These are phyloP conservation scores for Balamuthia mandrillaris DNA, from an alignment of 208 protist genomes.

Conservation along the genomic window DNA sequence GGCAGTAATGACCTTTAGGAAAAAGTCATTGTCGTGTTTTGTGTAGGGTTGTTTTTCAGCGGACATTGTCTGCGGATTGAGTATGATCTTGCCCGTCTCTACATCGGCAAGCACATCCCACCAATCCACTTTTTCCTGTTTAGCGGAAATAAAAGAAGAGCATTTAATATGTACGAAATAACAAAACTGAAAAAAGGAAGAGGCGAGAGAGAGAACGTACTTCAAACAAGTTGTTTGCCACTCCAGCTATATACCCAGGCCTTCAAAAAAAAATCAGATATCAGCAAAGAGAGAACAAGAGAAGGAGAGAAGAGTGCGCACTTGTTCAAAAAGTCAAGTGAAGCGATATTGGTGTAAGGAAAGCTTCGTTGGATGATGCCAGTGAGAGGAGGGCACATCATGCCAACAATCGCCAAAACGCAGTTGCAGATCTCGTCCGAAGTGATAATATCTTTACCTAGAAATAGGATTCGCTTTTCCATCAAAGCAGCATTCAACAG, in stretches of 20 bases:
- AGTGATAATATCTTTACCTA: slow-evolving; percentile 53
- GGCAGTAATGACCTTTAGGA: not conserved
- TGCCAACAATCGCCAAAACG: slow-evolving; percentile 54
- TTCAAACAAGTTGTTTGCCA: slow-evolving; percentile 67
- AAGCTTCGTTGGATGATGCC: slow-evolving; percentile 53
- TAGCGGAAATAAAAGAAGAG: too few relatives aligned
- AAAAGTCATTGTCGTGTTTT: not conserved
- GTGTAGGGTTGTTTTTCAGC: not conserved
- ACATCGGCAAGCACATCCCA: slow-evolving; percentile 51
- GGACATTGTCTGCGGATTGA: not conserved
- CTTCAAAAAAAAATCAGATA: not conserved
- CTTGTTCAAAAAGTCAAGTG: slow-evolving; percentile 52
- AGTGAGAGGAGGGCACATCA: slow-evolving; percentile 61
- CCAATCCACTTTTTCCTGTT: slow-evolving; percentile 41
- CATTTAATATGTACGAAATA: too few relatives aligned
- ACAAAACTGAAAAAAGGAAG: too few relatives aligned
- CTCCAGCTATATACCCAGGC: slow-evolving; percentile 65
- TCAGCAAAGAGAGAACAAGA: not conserved
- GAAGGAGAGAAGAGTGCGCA: not conserved
- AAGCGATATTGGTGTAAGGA: slow-evolving; percentile 63
- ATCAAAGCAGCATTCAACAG: slow-evolving; percentile 64
- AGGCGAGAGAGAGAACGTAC: too few relatives aligned
- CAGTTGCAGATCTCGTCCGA: slow-evolving; percentile 56
- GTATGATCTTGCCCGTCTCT: slow-evolving; percentile 24
- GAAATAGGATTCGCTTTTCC: slow-evolving; percentile 65